Conservation (phyloP, 2,329 filamentous ascomycete species). For the Trichoderma harzianum region DNA sequence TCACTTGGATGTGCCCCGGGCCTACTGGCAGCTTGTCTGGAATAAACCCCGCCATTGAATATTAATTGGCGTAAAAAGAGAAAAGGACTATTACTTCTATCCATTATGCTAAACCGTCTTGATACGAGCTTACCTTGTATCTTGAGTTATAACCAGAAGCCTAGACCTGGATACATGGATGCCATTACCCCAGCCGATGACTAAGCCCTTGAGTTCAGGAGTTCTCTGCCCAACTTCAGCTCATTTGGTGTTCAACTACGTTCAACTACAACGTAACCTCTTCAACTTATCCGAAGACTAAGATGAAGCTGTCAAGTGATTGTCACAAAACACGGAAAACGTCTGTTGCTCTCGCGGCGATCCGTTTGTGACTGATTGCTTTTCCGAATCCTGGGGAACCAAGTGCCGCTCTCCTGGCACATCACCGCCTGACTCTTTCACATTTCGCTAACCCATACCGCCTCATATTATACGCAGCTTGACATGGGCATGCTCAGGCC, state of each 20-base stretch:
- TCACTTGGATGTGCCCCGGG: background rate
- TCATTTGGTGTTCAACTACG: background rate
- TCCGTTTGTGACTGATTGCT: background rate
- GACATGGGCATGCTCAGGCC: slow-evolving; percentile 1
- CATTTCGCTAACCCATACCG: background rate
- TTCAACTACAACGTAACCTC: background rate
- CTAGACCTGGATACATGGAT: background rate
- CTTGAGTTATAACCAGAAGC: background rate
- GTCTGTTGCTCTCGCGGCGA: background rate
- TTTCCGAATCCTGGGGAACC: background rate
- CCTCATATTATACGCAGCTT: background rate
- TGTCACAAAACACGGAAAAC: background rate
- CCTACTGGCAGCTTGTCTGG: background rate
- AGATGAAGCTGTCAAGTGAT: background rate
- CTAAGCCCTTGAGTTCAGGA: background rate
- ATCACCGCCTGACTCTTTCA: background rate
- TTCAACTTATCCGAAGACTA: background rate
- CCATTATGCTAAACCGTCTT: background rate
- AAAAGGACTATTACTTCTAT: background rate
- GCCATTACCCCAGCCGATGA: background rate
- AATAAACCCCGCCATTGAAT: background rate
- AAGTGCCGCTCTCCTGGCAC: background rate
- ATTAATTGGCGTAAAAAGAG: background rate
- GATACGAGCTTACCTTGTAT: background rate
- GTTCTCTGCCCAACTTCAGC: background rate